These are phyloP conservation scores for Leishmania major DNA, from an alignment of 208 protist genomes.

Conservation along the genomic window DNA sequence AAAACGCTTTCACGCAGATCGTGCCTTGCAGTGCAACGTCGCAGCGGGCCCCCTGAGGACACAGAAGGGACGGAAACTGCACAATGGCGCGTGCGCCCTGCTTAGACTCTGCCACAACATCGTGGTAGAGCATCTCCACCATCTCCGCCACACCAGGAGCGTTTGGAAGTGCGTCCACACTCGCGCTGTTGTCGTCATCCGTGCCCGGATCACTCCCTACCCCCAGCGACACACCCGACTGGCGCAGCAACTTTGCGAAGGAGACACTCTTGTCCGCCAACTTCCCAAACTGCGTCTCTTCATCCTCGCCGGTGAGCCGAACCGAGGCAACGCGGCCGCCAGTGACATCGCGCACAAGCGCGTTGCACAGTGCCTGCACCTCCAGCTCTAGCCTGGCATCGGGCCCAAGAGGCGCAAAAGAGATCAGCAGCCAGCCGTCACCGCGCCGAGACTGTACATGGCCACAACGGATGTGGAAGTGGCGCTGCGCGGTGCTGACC, in stretches of 20 bases:
- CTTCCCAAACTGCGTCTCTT: slow-evolving; percentile 70
- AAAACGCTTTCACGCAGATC: slow-evolving; percentile 79
- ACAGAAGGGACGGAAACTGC: slow-evolving; percentile 74
- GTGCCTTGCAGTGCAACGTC: slow-evolving; percentile 67
- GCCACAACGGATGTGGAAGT: slow-evolving; percentile 77
- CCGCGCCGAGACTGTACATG: slow-evolving; percentile 62
- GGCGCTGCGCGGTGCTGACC: slow-evolving; percentile 83
- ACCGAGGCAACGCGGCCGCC: slow-evolving; percentile 46
- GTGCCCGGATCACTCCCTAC: neutral
- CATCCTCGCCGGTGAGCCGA: slow-evolving; percentile 65
- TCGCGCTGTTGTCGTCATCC: neutral
- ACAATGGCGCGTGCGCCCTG: slow-evolving; percentile 58
- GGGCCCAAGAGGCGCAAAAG: slow-evolving; percentile 48
- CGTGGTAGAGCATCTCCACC: slow-evolving; percentile 87
- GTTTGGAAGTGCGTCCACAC: slow-evolving; percentile 46
- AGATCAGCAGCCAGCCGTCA: slow-evolving; percentile 83
- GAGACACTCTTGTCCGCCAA: slow-evolving; percentile 42
- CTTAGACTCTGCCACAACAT: slow-evolving; percentile 59
- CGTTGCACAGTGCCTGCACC: slow-evolving; percentile 74
- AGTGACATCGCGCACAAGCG: slow-evolving; percentile 81
- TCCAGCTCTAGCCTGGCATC: slow-evolving; percentile 53
- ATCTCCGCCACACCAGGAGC: slow-evolving; percentile 51
- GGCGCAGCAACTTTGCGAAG: slow-evolving; percentile 66
- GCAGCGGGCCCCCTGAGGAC: slow-evolving; percentile 65
- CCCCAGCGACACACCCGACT: slow-evolving; percentile 28